Percentiles rank a stretch among this genome's conserved stretches.
Evolutionary conservation across 1,139 yeast species (phyloP).

Genomic region (Lodderomyces orthopsilosis): DNA sequence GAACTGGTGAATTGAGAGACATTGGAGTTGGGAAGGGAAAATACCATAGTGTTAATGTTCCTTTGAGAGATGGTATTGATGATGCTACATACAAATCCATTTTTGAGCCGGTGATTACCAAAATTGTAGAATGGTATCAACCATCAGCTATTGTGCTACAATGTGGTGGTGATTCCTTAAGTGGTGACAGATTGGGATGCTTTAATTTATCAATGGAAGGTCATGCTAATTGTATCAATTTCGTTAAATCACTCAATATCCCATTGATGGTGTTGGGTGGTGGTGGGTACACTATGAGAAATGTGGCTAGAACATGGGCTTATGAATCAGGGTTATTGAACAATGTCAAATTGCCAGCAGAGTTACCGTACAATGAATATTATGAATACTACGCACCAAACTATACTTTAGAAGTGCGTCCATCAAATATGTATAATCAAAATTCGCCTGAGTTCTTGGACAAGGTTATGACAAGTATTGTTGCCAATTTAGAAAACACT

Average conservation of each 20-base stretch:
- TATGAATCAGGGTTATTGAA: slow-evolving; percentile 88
- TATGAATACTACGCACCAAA: slow-evolving; percentile 98
- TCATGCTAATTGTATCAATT: slow-evolving; percentile 93
- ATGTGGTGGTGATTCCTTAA: slow-evolving; percentile 90
- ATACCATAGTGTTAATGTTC: slow-evolving; percentile 82
- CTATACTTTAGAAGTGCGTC: slow-evolving; percentile 87
- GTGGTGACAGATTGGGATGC: slow-evolving; percentile 89
- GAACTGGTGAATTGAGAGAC: slow-evolving; percentile 89
- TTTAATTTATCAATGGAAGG: slow-evolving; percentile 90
- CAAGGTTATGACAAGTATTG: slow-evolving; percentile 75
- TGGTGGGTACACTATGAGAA: slow-evolving; percentile 97
- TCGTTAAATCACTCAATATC: slow-evolving; percentile 78
- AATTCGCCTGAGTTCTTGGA: slow-evolving; percentile 91
- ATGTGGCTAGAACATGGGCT: slow-evolving; percentile 95
- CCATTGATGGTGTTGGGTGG: slow-evolving; percentile 96
- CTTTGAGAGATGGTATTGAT: slow-evolving; percentile 89
- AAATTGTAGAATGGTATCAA: slow-evolving; percentile 89
- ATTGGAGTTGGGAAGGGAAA: slow-evolving; percentile 89
- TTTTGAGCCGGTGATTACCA: slow-evolving; percentile 80
- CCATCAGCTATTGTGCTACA: slow-evolving; percentile 91
- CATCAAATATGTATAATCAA: slow-evolving; percentile 95
- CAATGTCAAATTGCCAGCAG: slow-evolving; percentile 72
- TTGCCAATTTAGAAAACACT: slow-evolving; percentile 78
- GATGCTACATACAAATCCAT: slow-evolving; percentile 82
- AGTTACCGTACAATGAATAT: slow-evolving; percentile 92